Conservation (phyloP, 2,329 filamentous ascomycete genomes). For the Ophiosphaerella narmari region DNA sequence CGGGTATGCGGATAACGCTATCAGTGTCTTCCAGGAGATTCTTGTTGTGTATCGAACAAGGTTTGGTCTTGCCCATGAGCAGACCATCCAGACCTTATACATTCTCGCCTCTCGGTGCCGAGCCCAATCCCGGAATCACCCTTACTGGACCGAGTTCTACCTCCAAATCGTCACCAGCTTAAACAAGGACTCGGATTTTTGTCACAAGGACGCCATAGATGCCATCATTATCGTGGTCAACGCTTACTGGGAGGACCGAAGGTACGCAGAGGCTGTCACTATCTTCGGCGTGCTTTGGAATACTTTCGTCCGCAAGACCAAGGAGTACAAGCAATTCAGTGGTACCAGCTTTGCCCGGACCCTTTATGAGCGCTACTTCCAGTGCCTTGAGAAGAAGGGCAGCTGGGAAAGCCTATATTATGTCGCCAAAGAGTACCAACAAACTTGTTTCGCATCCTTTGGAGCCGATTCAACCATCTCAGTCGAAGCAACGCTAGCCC, state of each 20-base stretch:
- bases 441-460: slow-evolving; percentile 48
- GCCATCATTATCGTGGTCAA: slow-evolving; percentile 50
- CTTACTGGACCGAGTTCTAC: slow-evolving; percentile 54
- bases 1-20: slow-evolving; percentile 44
- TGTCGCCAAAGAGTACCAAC: slow-evolving; percentile 50
- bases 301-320: slow-evolving; percentile 50
- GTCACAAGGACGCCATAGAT: slow-evolving; percentile 47
- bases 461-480: slow-evolving; percentile 48
- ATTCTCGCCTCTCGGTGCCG: slow-evolving; percentile 49
- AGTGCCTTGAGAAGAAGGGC: slow-evolving; percentile 49
- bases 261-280: slow-evolving; percentile 49
- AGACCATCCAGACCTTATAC: slow-evolving; percentile 55
- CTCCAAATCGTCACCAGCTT: slow-evolving; percentile 52
- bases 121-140: slow-evolving; percentile 47
- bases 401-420: slow-evolving; percentile 47
- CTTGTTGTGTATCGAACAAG: slow-evolving; percentile 40
- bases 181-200: slow-evolving; percentile 46
- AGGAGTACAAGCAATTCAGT: slow-evolving; percentile 50
- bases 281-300: slow-evolving; percentile 52
- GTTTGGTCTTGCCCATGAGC: slow-evolving; percentile 46
- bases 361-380: slow-evolving; percentile 53
- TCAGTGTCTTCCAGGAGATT: slow-evolving; percentile 44
- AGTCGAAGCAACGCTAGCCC: slow-evolving; percentile 49
- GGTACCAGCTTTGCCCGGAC: slow-evolving; percentile 48
- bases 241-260: slow-evolving; percentile 53